Conservation (phyloP, 2,329 filamentous ascomycete species). For the Dothiorella sarmentorum region DNA sequence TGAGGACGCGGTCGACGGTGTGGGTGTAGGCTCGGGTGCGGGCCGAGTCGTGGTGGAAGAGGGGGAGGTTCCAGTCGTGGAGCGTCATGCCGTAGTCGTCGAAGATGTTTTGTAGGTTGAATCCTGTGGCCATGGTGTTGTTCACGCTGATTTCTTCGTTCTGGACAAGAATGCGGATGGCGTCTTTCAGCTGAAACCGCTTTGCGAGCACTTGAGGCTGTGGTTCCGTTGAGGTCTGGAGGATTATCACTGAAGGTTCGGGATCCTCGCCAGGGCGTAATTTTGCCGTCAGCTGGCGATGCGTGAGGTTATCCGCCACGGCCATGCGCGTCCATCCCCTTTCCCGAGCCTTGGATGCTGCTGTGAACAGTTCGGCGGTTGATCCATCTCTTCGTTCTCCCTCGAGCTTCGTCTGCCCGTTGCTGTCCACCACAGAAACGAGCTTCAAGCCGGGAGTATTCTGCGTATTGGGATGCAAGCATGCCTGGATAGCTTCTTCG, state of each 20-base stretch:
- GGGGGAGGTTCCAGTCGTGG: neutral
- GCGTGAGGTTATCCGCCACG: neutral
- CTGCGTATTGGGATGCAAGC: neutral
- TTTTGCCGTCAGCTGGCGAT: neutral
- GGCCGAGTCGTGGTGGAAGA: neutral
- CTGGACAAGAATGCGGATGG: neutral
- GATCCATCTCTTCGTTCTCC: neutral
- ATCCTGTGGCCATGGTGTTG: neutral
- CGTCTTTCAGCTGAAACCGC: neutral
- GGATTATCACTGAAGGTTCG: neutral
- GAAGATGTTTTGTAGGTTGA: neutral
- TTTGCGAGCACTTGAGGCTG: neutral
- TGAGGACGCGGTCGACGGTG: neutral
- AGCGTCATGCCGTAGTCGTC: neutral
- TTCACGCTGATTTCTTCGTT: neutral
- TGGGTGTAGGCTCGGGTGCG: neutral
- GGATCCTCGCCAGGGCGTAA: neutral
- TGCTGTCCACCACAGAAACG: neutral
- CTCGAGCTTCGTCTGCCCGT: neutral
- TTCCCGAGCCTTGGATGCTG: neutral
- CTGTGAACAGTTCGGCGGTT: neutral
- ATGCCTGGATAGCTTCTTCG: neutral
- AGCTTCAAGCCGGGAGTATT: neutral
- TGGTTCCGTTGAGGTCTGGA: neutral
- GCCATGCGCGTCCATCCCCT: neutral